Conservation (phyloP, 148 eudicot species). For the Camellia lanceoleosa region DNA sequence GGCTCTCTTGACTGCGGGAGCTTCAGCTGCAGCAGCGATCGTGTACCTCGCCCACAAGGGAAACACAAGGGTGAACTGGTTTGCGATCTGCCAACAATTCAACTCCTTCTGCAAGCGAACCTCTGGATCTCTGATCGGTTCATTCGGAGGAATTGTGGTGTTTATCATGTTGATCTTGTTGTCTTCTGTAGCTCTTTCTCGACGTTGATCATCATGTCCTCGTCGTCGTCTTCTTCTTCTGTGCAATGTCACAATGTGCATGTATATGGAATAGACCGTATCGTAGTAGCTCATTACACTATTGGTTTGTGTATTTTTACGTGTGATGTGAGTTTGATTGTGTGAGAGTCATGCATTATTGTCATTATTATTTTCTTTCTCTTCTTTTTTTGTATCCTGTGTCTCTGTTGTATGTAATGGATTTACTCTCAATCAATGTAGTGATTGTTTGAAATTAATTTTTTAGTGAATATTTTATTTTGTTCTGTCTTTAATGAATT, state of each 20-base stretch:
- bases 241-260: no score
- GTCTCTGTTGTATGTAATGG: neutral
- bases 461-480: no score
- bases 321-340: neutral
- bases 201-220: slow-evolving; percentile 18
- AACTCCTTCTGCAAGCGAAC: slow-evolving; percentile 51
- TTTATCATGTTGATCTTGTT: slow-evolving; percentile 37
- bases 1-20: slow-evolving; percentile 44
- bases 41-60: slow-evolving; percentile 60
- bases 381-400: neutral
- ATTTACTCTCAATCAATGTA: no score
- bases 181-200: slow-evolving; percentile 48
- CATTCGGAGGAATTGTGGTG: slow-evolving; percentile 36
- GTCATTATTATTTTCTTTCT: no score
- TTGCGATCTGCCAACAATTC: slow-evolving; percentile 46
- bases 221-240: no score
- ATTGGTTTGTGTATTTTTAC: no score
- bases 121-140: slow-evolving; percentile 56
- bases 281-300: no score
- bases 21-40: slow-evolving; percentile 55
- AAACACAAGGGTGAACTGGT: slow-evolving; percentile 41
- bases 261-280: no score
- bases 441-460: no score
- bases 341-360: neutral
- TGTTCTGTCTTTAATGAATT: no score